Conservation (phyloP, 768 basidiomycete species). For the Lepiota venenata region DNA sequence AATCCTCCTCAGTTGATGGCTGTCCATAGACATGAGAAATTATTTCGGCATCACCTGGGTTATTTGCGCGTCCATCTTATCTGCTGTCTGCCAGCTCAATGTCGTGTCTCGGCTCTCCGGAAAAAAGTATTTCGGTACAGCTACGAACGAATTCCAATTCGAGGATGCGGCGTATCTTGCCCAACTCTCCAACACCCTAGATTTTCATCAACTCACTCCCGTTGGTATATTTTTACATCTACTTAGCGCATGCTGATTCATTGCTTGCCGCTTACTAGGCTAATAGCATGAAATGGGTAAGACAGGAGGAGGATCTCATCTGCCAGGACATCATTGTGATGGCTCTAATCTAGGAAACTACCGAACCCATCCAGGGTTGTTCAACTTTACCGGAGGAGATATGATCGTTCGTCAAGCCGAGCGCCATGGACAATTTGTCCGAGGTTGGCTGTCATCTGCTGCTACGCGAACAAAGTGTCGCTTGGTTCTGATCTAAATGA, state of each 20-base stretch:
- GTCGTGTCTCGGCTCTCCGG: slow-evolving; percentile 40
- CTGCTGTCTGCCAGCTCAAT: slow-evolving; percentile 45
- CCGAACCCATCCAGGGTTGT: slow-evolving; percentile 43
- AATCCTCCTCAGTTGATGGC: no score
- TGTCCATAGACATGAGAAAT: background rate
- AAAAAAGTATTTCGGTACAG: slow-evolving; percentile 47
- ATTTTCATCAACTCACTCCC: slow-evolving; percentile 45
- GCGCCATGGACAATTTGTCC: slow-evolving; percentile 42
- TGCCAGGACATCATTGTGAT: background rate
- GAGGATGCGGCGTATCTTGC: slow-evolving; percentile 36
- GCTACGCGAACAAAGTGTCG: background rate
- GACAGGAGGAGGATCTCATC: slow-evolving; percentile 9
- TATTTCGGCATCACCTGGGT: background rate
- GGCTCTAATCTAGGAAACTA: slow-evolving; percentile 37
- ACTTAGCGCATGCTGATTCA: background rate
- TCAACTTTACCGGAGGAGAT: slow-evolving; percentile 45
- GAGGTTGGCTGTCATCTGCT: slow-evolving; percentile 26
- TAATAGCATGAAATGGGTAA: slow-evolving; percentile 57
- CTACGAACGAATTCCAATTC: slow-evolving; percentile 44
- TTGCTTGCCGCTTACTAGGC: slow-evolving; percentile 17
- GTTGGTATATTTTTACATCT: slow-evolving; percentile 17
- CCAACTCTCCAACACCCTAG: slow-evolving; percentile 30
- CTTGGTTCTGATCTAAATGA: background rate
- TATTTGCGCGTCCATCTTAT: slow-evolving; percentile 7
- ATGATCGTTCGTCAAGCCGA: slow-evolving; percentile 40